Percentiles rank a stretch among this genome's conserved stretches.
These are phyloP conservation scores for Poronia punctata DNA, from an alignment of 495 filamentous ascomycete species.

Conservation along the genomic window DNA sequence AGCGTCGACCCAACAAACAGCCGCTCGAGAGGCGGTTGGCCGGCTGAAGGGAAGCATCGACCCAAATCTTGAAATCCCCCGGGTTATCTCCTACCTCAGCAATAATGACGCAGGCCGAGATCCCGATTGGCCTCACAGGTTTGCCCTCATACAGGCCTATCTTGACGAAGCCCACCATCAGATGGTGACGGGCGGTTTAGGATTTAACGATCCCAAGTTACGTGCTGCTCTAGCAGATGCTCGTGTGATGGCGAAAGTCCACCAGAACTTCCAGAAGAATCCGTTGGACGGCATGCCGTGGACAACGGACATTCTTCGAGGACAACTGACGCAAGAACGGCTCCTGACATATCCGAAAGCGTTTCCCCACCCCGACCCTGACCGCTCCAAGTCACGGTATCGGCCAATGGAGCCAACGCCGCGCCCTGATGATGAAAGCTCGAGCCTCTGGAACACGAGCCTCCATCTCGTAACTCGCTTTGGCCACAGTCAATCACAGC, in stretches of 20 bases:
- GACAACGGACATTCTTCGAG: slow-evolving; percentile 9
- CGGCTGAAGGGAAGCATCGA: background rate
- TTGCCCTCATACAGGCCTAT: slow-evolving; percentile 11
- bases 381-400: slow-evolving; percentile 13
- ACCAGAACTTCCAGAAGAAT: slow-evolving; percentile 4
- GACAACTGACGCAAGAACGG: slow-evolving; percentile 9
- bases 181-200: slow-evolving; percentile 15
- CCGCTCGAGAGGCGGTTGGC: background rate
- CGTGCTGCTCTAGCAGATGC: slow-evolving; percentile 12
- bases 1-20: background rate
- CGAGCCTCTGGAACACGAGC: slow-evolving; percentile 2
- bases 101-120: slow-evolving; percentile 16
- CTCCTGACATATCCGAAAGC: slow-evolving; percentile 15
- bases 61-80: slow-evolving; percentile 9
- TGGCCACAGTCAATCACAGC: too few species aligned
- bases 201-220: slow-evolving; percentile 10
- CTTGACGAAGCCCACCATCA: slow-evolving; percentile 10
- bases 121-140: slow-evolving; percentile 5
- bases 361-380: slow-evolving; percentile 2
- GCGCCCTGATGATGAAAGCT: background rate
- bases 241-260: slow-evolving; percentile 12
- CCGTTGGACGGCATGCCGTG: slow-evolving; percentile 9
- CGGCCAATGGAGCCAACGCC: slow-evolving; percentile 11
- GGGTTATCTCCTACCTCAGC: slow-evolving; percentile 13
- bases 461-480: too few species aligned